Conservation (phyloP, 2,329 filamentous ascomycete species). For the Aspergillus sp. region DNA sequence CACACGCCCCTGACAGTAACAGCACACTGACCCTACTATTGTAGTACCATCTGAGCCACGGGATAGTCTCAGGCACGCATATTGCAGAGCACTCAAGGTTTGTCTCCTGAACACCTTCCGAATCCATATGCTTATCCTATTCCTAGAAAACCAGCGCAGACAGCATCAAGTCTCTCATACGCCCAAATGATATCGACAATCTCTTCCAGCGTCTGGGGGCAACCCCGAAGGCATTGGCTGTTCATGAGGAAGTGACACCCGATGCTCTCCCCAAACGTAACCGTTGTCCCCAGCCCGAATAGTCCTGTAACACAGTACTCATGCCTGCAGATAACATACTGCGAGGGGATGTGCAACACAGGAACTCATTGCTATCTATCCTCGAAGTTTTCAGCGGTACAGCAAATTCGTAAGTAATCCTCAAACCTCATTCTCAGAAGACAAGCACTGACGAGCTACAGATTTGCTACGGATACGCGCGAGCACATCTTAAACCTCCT, state of each 20-base stretch:
- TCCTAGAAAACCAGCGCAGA: conserved; percentile 25
- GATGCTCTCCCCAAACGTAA: conserved; percentile 23
- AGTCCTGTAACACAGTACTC: background rate
- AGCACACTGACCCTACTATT: conserved; percentile 5
- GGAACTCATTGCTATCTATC: conserved; percentile 31
- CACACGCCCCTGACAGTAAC: background rate
- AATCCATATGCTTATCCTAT: conserved; percentile 10
- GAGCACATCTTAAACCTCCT: conserved; percentile 32
- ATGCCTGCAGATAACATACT: conserved; percentile 11
- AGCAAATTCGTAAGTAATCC: conserved; percentile 28
- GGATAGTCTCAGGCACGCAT: conserved; percentile 58
- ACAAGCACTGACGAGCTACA: conserved; percentile 18
- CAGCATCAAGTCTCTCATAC: conserved; percentile 38
- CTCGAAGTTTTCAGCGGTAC: conserved; percentile 32
- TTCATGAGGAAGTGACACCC: conserved; percentile 27
- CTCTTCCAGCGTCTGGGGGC: conserved; percentile 63
- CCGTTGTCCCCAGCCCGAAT: background rate
- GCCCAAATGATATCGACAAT: conserved; percentile 39
- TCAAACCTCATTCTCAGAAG: background rate
- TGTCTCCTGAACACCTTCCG: conserved; percentile 13
- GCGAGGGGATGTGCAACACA: conserved; percentile 15
- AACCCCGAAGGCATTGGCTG: conserved; percentile 43
- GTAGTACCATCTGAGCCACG: conserved; percentile 55
- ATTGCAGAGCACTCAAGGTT: conserved; percentile 55
- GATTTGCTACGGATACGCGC: conserved; percentile 33